Percentiles rank a stretch among this genome's conserved stretches.
Evolutionary conservation across 805 yeast genomes (phyloP).

Genomic region (Ogataea saltuana): DNA sequence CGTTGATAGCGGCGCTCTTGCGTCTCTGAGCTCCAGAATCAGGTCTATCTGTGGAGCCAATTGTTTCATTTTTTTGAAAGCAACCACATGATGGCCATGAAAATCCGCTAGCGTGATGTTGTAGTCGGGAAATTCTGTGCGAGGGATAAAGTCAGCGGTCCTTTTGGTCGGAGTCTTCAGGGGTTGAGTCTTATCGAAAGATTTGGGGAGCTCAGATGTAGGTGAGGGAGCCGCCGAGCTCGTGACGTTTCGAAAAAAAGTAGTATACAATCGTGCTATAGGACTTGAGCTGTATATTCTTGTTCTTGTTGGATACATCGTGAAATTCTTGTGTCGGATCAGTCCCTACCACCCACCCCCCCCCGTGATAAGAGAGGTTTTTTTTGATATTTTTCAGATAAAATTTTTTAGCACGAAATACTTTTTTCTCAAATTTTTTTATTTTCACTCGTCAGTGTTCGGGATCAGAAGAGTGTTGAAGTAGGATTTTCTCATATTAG

Average conservation of each 20-base stretch:
- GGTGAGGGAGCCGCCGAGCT: not conserved
- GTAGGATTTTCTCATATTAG: not conserved
- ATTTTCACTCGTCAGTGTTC: not conserved
- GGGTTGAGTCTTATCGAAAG: no score
- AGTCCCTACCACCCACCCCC: no score
- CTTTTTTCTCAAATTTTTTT: not conserved
- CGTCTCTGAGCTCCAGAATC: conserved; percentile 81
- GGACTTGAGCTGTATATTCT: no score
- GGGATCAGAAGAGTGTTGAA: no score
- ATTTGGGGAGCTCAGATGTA: no score
- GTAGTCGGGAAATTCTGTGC: conserved; percentile 72
- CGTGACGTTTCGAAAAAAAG: not conserved
- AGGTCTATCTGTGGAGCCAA: conserved; percentile 80
- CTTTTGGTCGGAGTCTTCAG: not conserved
- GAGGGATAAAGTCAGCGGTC: conserved; percentile 53
- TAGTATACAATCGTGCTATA: no score
- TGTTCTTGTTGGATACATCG: no score
- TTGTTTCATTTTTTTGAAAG: conserved; percentile 63
- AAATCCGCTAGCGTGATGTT: conserved; percentile 72
- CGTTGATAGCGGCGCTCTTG: conserved; percentile 86
- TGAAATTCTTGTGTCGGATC: no score
- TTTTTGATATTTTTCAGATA: not conserved
- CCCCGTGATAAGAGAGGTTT: no score
- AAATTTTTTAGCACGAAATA: not conserved
- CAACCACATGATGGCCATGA: conserved; percentile 88